Conservation (phyloP, 805 yeast genomes). For the Lachancea kluyveri region DNA sequence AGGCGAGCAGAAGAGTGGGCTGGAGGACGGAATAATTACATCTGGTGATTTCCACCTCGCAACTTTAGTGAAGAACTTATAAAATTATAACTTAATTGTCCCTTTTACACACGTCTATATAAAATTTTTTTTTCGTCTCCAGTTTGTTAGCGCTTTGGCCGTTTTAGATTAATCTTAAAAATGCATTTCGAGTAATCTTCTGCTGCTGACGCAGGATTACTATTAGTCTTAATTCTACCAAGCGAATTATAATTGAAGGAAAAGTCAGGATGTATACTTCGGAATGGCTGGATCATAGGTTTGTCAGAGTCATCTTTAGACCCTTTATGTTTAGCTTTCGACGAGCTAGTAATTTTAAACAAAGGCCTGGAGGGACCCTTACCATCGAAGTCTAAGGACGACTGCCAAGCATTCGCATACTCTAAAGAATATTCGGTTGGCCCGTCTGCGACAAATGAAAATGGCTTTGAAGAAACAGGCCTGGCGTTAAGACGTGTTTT, state of each 20-base stretch:
- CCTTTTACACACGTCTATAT: too few relatives aligned
- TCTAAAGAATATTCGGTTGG: slow-evolving; percentile 3
- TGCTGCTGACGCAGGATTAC: slow-evolving; percentile 8
- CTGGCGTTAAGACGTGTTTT: too few relatives aligned
- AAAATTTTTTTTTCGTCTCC: too few relatives aligned
- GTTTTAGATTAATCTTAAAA: slow-evolving; percentile 18
- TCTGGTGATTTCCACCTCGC: slow-evolving; percentile 37
- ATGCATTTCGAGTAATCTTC: slow-evolving; percentile 18
- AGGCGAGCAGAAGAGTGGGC: slow-evolving; percentile 17
- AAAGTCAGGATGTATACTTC: slow-evolving; percentile 3
- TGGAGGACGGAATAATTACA: slow-evolving; percentile 38
- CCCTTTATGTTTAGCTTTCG: too few relatives aligned
- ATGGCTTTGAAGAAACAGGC: not conserved
- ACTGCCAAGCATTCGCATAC: slow-evolving; percentile 7
- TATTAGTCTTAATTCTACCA: slow-evolving; percentile 6
- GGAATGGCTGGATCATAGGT: not conserved
- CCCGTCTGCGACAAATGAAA: slow-evolving; percentile 5
- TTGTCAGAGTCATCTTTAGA: too few relatives aligned
- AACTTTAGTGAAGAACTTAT: slow-evolving; percentile 8
- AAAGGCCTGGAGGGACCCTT: slow-evolving; percentile 5
- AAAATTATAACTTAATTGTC: too few relatives aligned
- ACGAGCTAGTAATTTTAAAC: slow-evolving; percentile 4
- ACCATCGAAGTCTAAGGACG: slow-evolving; percentile 7
- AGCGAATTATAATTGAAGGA: slow-evolving; percentile 5
- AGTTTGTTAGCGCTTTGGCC: not conserved